Percentiles rank a stretch among this genome's conserved stretches.
These are phyloP conservation scores for Fusarium sp. DNA, from an alignment of 2,329 filamentous ascomycete species.

Conservation along the genomic window DNA sequence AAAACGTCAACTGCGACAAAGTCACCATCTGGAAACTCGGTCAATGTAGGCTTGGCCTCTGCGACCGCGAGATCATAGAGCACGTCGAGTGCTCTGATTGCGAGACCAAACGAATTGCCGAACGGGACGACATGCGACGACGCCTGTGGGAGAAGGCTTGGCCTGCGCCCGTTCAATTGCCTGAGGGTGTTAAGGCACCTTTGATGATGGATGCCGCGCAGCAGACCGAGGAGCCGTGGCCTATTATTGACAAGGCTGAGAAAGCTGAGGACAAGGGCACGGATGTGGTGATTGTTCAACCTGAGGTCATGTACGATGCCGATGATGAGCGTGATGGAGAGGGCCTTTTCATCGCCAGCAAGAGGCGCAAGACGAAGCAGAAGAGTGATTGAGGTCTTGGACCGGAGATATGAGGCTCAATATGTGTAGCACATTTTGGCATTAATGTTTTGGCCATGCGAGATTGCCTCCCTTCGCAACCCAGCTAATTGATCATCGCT, in stretches of 20 bases:
- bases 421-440: neutral
- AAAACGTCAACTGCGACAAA: constrained; percentile 9
- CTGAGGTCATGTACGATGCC: neutral
- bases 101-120: neutral
- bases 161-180: neutral
- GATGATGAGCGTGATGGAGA: neutral
- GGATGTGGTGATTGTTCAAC: neutral
- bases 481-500: no score
- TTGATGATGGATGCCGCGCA: neutral
- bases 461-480: no score
- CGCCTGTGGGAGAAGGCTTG: neutral
- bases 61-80: neutral
- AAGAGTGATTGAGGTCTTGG: neutral
- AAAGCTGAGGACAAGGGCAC: neutral
- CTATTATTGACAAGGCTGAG: neutral
- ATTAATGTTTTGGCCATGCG: neutral
- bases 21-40: constrained; percentile 7
- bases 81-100: neutral
- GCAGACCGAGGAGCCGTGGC: neutral
- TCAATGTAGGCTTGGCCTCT: neutral
- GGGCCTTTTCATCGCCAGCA: neutral
- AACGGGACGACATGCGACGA: neutral
- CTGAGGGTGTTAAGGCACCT: neutral
- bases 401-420: fast-evolving
- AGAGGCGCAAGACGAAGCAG: neutral